Evolutionary conservation across 139 green algal species (phyloP).

Genomic region (Auxenochlorella protothecoides): DNA sequence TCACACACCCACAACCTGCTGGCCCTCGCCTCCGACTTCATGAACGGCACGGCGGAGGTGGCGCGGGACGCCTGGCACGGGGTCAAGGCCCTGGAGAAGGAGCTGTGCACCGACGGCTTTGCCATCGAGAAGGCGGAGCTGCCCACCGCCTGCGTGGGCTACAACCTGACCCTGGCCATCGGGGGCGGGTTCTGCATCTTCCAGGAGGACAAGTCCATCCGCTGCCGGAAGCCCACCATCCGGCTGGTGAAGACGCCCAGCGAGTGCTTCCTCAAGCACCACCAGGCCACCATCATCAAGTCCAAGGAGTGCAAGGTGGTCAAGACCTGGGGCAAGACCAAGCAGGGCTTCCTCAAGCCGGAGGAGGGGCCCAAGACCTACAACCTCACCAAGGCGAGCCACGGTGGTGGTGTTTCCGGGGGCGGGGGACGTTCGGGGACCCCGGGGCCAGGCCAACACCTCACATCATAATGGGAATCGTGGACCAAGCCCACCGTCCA

Average conservation of each 20-base stretch:
- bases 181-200: neutral
- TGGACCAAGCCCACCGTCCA: too few relatives aligned
- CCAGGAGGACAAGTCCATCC: neutral
- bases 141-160: neutral
- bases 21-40: too few relatives aligned
- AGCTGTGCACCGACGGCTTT: too few relatives aligned
- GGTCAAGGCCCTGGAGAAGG: too few relatives aligned
- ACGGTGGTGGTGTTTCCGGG: too few relatives aligned
- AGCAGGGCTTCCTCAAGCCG: neutral
- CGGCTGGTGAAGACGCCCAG: neutral
- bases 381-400: neutral
- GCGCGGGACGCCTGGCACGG: too few relatives aligned
- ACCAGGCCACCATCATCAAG: neutral
- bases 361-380: neutral
- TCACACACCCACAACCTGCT: too few relatives aligned
- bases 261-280: neutral
- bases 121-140: too few relatives aligned
- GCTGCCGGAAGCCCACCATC: neutral
- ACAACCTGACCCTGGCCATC: neutral
- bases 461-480: too few relatives aligned
- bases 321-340: neutral
- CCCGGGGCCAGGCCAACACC: too few relatives aligned
- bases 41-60: too few relatives aligned
- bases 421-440: too few relatives aligned
- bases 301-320: slow-evolving; percentile 5